A percentile compares a stretch with the other conserved stretches of the same genome.
Evolutionary conservation across 305 asterid species (phyloP).

Genomic region (Caryopteris hybrid): DNA sequence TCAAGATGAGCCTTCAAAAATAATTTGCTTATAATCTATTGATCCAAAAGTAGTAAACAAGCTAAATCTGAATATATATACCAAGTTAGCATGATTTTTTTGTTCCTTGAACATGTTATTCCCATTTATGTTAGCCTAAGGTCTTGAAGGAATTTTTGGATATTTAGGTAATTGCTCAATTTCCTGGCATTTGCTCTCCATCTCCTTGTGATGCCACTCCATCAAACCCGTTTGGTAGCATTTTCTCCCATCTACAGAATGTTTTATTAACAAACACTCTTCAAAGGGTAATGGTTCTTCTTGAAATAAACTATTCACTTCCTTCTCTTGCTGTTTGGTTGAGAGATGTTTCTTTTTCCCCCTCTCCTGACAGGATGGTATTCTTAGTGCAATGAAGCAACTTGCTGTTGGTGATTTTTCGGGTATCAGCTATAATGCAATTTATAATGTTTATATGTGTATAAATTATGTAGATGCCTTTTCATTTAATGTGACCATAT

Average conservation of each 20-base stretch:
- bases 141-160: conserved; percentile 19
- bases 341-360: background rate
- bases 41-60: background rate
- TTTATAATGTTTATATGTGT: background rate
- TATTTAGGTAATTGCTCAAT: conserved; percentile 58
- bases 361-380: conserved; percentile 46
- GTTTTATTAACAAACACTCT: conserved; percentile 67
- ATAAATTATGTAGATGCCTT: background rate
- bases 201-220: conserved; percentile 43
- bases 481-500: conserved; percentile 17
- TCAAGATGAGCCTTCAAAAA: conserved; percentile 1
- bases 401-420: conserved; percentile 45
- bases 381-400: conserved; percentile 77
- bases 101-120: conserved; percentile 5
- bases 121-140: background rate
- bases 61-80: background rate
- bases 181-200: conserved; percentile 34
- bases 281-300: conserved; percentile 65
- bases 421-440: conserved; percentile 42
- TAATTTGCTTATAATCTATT: background rate
- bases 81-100: background rate
- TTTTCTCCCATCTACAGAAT: conserved; percentile 56
- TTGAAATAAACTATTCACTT: background rate
- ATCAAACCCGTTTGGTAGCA: conserved; percentile 35
- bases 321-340: background rate